Evolutionary conservation across 1,284 basidiomycete genomes (phyloP), one percentile per base, ranked within the genome.

Genomic region (Cutaneotrichosporon spelunceum): DNA sequence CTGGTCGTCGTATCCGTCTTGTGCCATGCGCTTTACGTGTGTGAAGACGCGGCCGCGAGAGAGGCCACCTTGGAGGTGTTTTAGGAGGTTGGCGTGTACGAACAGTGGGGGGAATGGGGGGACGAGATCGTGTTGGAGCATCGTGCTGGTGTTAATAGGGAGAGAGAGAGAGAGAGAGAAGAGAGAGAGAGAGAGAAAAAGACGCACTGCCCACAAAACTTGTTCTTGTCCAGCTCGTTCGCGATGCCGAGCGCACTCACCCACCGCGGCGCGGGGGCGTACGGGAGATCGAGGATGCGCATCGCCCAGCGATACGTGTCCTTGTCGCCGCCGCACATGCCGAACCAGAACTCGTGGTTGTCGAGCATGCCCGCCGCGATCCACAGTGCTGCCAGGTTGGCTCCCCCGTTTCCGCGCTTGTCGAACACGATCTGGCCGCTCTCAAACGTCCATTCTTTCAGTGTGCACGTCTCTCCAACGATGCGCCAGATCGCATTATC

Each of bases 401-500:
- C 58, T 0, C 82, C 82, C 16, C 68, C 53, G 57, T 81, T 81
- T 2, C 81, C 82, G 0, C 73, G 70, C 68, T 82, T 82, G 67
- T 80, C 76, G 45, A 82, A 71, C 30, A 83, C 71, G 24, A 83
- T 79, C 68, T 81, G 80, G 45, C 80, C 81, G 69, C 66, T 79
- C 68, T 71, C 77, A 52, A 79, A 75, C 1, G 74, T 74, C 68
- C 70, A 79, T 29, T 73, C 56, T 39, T 73, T 63, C 7, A 80
- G 70, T 13, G 69, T 64, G 63, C 82, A 83, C 19, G 70, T 65
- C n/a, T 79, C 71, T 26, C 80, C 79, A 8, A 82, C 65, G 33
- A 81, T 49, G n/a, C 81, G 72, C 79, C 80, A 83, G 59, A 83
- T 77, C 14, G 81, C 79, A 62, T 83, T 83, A 55, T 79, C 71